These are phyloP conservation scores for Trypanosoma boissoni DNA, from an alignment of 208 protist species.

Conservation along the genomic window DNA sequence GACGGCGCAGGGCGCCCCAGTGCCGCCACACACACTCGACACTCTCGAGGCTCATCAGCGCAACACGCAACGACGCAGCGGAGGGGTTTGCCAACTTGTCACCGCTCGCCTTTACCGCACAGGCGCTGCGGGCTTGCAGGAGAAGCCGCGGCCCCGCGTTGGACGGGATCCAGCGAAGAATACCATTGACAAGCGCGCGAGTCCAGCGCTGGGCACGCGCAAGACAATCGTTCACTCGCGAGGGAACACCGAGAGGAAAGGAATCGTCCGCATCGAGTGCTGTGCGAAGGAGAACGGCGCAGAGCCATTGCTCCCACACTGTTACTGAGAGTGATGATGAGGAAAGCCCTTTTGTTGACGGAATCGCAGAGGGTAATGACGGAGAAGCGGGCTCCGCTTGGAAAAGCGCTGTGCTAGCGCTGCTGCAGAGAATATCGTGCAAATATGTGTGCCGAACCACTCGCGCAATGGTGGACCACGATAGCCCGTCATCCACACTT, in stretches of 20 bases:
- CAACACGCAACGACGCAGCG: neutral
- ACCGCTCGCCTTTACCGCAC: neutral
- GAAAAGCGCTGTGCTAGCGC: neutral
- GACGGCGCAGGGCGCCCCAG: neutral
- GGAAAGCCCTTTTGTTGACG: neutral
- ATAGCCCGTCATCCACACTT: neutral
- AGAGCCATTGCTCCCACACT: slow-evolving; percentile 7
- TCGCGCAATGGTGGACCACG: slow-evolving; percentile 3
- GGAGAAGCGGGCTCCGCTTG: neutral
- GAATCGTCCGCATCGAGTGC: too few relatives aligned
- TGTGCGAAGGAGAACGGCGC: slow-evolving; percentile 5
- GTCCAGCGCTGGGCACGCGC: neutral
- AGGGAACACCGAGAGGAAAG: neutral
- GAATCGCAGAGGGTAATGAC: too few relatives aligned
- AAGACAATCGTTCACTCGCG: neutral
- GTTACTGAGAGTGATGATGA: neutral
- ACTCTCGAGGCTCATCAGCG: slow-evolving; percentile 8
- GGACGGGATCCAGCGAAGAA: slow-evolving; percentile 16
- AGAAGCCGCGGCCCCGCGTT: slow-evolving; percentile 4
- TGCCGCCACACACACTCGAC: slow-evolving; percentile 2
- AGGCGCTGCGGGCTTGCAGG: neutral
- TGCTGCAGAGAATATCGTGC: slow-evolving; percentile 6
- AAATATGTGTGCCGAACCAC: slow-evolving; percentile 1
- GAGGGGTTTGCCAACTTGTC: too few relatives aligned
- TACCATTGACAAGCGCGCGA: slow-evolving; percentile 1